Base-by-base conservation (phyloP, 192 early-diverging fungal species). In the Coemansia sp. region DNA sequence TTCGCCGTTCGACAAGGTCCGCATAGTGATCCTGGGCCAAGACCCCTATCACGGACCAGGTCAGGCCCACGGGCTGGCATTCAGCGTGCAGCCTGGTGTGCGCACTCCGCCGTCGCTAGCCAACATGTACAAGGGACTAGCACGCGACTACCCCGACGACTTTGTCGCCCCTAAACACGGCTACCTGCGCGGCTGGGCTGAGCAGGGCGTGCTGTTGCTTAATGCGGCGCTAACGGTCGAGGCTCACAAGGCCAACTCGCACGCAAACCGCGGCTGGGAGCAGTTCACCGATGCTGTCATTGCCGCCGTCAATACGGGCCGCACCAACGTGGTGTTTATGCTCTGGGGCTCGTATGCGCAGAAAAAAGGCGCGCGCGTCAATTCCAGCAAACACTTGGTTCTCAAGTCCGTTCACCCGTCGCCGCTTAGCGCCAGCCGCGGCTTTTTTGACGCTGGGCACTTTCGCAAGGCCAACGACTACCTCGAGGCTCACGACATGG, bases 21-120 rank as follows among this genome's bases (percentile, higher is more conserved):
- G 81, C 31, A 90, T 96, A 19, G 94, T 98, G 18, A 94, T 98
- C 36, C 55, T 98, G 42, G 95, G 95, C 5, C 95, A 98, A 83
- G 91, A 89, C 84, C 77, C 60, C 29, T 78, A 80, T 84, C 92
- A 87, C 68, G 85, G 84, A 0, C 75, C 81, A 0, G 77, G 76
- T 38, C 91, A 93, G 65, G 93, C 94, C 4, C 93, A 94, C 55
- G 94, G 92, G 2, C 76, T 96, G 27, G 91, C 88, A 62, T 96
- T 98, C 62, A 93, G 90, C 56, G 95, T 98, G 33, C 64, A 77
- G 30, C 84, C 86, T 30, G 86, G 85, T 4, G 86, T 97, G 1
- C 60, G 53, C 5, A 55, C 68, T 5, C 95, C 95, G 26, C 95
- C 94, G 26, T 94, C 93, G 10, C 81, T 98, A 23, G 54, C 82